A percentile compares a stretch with the other conserved stretches of the same genome.
phyloP scores from a whole-genome alignment of 805 yeast species.

The Yamadazyma nakazawae region DNA sequence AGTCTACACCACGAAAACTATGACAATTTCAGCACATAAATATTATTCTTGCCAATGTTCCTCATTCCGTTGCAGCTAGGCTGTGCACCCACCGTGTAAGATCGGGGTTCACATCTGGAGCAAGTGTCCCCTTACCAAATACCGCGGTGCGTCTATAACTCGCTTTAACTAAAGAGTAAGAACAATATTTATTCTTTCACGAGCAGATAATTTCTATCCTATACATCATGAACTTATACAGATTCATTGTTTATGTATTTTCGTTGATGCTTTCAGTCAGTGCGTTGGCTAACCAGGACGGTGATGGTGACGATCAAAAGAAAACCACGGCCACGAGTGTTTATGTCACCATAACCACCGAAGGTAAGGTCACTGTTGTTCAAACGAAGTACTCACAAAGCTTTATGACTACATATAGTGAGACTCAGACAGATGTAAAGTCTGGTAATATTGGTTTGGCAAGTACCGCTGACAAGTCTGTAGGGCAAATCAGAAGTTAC shows the following conservation, averaged over 20 bases:
- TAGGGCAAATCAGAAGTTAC: constrained; percentile 32
- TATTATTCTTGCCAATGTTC: neutral
- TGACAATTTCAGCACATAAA: no score
- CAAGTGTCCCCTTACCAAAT: constrained; percentile 2
- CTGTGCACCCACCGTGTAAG: constrained; percentile 2
- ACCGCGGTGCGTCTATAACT: constrained; percentile 3
- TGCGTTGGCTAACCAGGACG: constrained; percentile 19
- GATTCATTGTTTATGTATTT: neutral
- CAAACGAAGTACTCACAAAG: constrained; percentile 23
- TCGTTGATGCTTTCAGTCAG: constrained; percentile 7
- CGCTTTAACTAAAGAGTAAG: neutral
- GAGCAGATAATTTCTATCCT: neutral
- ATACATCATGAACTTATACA: constrained; percentile 4
- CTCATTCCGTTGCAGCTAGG: neutral
- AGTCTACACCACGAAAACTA: no score
- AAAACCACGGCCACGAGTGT: constrained; percentile 23
- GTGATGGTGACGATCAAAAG: constrained; percentile 7
- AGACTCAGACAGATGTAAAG: constrained; percentile 16
- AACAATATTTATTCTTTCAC: neutral
- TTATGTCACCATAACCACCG: constrained; percentile 32
- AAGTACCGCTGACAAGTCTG: constrained; percentile 14
- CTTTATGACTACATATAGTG: constrained; percentile 23
- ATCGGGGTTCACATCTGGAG: constrained; percentile 2
- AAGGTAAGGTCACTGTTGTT: constrained; percentile 27
- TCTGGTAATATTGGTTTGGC: constrained; percentile 35